These are phyloP conservation scores for Aspergillus nidulans DNA, from an alignment of 495 filamentous ascomycete genomes.

Conservation along the genomic window DNA sequence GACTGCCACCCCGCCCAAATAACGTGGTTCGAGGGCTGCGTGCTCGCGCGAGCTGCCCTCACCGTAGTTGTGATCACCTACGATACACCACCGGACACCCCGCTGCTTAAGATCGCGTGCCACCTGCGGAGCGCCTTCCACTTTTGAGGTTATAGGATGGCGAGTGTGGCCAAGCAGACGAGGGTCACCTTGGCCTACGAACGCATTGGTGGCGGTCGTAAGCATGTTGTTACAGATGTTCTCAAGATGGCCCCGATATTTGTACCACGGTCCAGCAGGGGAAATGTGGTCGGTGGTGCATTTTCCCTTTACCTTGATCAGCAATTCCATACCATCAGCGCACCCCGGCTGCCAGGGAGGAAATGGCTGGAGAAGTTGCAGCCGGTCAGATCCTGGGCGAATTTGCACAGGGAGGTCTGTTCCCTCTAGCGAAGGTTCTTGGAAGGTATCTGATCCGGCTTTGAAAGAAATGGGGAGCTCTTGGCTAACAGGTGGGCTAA, in stretches of 20 bases:
- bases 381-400: slow-evolving; percentile 12
- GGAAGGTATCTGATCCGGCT: slow-evolving; percentile 11
- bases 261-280: slow-evolving; percentile 21
- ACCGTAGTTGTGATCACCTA: slow-evolving; percentile 22
- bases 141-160: slow-evolving; percentile 10
- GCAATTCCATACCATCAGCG: slow-evolving; percentile 11
- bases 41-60: slow-evolving; percentile 24
- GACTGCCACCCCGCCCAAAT: slow-evolving; percentile 17
- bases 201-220: slow-evolving; percentile 19
- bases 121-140: slow-evolving; percentile 11
- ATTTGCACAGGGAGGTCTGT: slow-evolving; percentile 8
- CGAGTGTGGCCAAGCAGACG: slow-evolving; percentile 19
- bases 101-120: slow-evolving; percentile 13
- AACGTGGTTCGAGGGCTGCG: slow-evolving; percentile 21
- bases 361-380: slow-evolving; percentile 19
- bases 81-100: slow-evolving; percentile 15
- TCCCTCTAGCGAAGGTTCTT: slow-evolving; percentile 13
- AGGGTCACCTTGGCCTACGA: slow-evolving; percentile 13
- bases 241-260: slow-evolving; percentile 17
- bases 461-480: slow-evolving; percentile 12
- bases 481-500: slow-evolving; percentile 10
- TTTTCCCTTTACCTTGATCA: slow-evolving; percentile 21
- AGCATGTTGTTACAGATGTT: slow-evolving; percentile 25
- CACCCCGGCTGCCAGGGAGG: slow-evolving; percentile 9
- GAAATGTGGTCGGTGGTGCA: slow-evolving; percentile 26